These are phyloP conservation scores for Goffeauzyma gilvescens DNA, from an alignment of 768 basidiomycete species.

Conservation along the genomic window DNA sequence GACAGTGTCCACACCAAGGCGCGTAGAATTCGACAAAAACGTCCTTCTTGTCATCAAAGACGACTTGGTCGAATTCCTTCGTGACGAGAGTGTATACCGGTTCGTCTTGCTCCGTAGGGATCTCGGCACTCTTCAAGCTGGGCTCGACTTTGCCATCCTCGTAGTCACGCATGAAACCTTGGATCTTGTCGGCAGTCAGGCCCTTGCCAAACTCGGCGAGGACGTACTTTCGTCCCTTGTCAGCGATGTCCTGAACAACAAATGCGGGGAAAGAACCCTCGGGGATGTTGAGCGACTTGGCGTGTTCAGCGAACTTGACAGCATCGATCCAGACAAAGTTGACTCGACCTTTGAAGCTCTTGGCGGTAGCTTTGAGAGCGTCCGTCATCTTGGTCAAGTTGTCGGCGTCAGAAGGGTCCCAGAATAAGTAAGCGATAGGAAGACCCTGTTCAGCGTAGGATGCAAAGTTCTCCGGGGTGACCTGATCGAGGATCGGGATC, in stretches of 20 bases:
- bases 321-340: conserved; percentile 99
- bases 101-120: conserved; percentile 67
- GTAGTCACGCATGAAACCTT: conserved; percentile 46
- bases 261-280: conserved; percentile 71
- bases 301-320: conserved; percentile 84
- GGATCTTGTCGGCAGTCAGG: conserved; percentile 42
- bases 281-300: conserved; percentile 70
- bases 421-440: conserved; percentile 85
- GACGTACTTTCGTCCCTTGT: conserved; percentile 71
- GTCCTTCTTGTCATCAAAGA: conserved; percentile 70
- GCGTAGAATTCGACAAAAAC: conserved; percentile 96
- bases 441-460: conserved; percentile 60
- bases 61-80: conserved; percentile 70
- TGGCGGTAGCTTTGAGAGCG: conserved; percentile 54
- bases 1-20: conserved; percentile 46
- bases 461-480: conserved; percentile 82
- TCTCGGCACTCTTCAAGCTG: conserved; percentile 70
- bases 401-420: conserved; percentile 52
- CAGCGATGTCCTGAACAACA: conserved; percentile 67
- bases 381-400: conserved; percentile 49
- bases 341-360: conserved; percentile 61
- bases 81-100: conserved; percentile 66
- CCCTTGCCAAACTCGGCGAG: conserved; percentile 40
- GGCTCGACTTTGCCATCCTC: conserved; percentile 56
- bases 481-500: conserved; percentile 74